A percentile compares a stretch with the other conserved stretches of the same genome.
phyloP scores from a whole-genome alignment of 495 filamentous ascomycete genomes.

The Letharia columbiana region DNA sequence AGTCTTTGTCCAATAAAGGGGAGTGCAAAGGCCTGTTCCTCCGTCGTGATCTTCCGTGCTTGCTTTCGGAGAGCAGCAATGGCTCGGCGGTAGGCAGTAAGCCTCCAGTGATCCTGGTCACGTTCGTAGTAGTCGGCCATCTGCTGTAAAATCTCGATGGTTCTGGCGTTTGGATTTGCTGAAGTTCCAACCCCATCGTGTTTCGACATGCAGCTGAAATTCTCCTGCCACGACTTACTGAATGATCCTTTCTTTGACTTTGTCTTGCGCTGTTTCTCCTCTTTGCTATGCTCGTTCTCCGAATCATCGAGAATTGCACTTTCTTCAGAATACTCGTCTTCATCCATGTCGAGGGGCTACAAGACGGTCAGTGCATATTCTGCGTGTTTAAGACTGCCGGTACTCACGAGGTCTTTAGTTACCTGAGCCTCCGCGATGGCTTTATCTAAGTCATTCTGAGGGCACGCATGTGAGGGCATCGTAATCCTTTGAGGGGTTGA shows the following conservation, averaged over 20 bases:
- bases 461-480: constrained; percentile 3
- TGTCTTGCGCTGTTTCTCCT: constrained; percentile 25
- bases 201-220: constrained; percentile 62
- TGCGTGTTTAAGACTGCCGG: neutral
- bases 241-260: constrained; percentile 16
- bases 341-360: constrained; percentile 39
- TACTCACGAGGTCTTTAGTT: constrained; percentile 45
- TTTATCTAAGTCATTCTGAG: constrained; percentile 46
- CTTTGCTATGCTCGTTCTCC: constrained; percentile 40
- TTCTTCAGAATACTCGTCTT: constrained; percentile 12
- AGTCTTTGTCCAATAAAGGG: constrained; percentile 67
- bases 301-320: constrained; percentile 30
- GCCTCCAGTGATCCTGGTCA: constrained; percentile 71
- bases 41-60: constrained; percentile 53
- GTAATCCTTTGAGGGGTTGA: neutral
- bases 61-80: constrained; percentile 66
- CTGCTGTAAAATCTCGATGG: constrained; percentile 69
- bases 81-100: constrained; percentile 69
- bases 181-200: constrained; percentile 35
- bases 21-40: constrained; percentile 57
- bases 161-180: constrained; percentile 59
- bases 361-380: neutral
- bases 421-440: constrained; percentile 50
- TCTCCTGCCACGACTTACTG: constrained; percentile 38
- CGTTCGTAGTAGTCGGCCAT: constrained; percentile 77